These are phyloP conservation scores for Oenanthe sinensis DNA, from an alignment of 129 eudicot genomes.

Conservation along the genomic window DNA sequence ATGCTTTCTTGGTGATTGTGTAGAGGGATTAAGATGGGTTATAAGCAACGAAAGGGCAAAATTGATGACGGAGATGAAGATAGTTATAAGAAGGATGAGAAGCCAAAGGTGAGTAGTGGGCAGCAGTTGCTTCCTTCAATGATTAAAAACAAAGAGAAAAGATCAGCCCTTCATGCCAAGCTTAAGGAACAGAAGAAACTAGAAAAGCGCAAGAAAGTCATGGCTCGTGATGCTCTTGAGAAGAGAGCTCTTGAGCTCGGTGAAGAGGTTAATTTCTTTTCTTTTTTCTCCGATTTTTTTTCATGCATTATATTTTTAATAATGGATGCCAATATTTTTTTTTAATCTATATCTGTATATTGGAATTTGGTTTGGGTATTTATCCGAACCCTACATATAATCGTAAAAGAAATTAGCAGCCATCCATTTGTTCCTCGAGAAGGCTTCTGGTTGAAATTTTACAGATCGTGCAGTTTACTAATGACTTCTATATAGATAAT, in stretches of 20 bases:
- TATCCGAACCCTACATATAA: not conserved
- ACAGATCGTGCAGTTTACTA: not conserved
- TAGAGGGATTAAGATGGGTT: not conserved
- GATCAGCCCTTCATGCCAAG: slow-evolving; percentile 64
- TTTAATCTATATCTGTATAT: not conserved
- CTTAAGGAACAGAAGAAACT: slow-evolving; percentile 71
- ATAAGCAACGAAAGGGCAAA: not conserved
- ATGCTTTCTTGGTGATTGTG: not conserved
- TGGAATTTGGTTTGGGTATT: not conserved
- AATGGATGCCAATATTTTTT: not conserved
- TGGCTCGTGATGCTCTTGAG: slow-evolving; percentile 82
- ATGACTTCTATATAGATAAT: not conserved
- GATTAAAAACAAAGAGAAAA: slow-evolving; percentile 80
- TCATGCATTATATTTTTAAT: no score
- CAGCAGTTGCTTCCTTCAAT: slow-evolving; percentile 50
- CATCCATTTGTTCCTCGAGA: not conserved
- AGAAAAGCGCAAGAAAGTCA: slow-evolving; percentile 62
- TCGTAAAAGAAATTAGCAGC: not conserved
- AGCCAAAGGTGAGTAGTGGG: slow-evolving; percentile 6
- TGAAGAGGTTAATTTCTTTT: slow-evolving; percentile 41
- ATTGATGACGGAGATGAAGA: slow-evolving; percentile 4
- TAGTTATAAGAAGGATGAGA: not conserved
- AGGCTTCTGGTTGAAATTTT: not conserved
- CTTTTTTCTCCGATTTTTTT: not conserved
- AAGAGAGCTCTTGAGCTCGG: slow-evolving; percentile 86